phyloP scores from a whole-genome alignment of 106 monocot species.

The Dioscorea alata region DNA sequence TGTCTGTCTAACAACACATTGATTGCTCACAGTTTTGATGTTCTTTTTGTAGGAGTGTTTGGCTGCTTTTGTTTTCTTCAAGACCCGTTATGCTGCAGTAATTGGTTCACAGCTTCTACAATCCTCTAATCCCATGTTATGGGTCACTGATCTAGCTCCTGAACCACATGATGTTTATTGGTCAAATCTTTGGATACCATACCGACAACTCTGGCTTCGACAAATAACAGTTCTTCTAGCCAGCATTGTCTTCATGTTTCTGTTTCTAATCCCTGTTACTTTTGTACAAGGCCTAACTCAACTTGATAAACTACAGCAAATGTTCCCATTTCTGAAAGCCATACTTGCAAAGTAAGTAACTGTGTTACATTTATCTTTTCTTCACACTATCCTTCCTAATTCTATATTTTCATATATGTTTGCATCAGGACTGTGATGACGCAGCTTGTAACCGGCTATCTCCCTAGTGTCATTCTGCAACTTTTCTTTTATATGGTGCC shows the following conservation, averaged over 20 bases:
- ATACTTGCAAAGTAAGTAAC: slow-evolving; percentile 75
- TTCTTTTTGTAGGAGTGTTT: slow-evolving; percentile 53
- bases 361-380: neutral
- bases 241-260: slow-evolving; percentile 66
- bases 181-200: slow-evolving; percentile 98
- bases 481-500: slow-evolving; percentile 69
- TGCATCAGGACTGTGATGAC: slow-evolving; percentile 47
- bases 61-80: slow-evolving; percentile 94
- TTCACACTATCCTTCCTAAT: neutral
- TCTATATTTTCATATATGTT: neutral
- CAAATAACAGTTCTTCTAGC: slow-evolving; percentile 63
- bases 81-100: slow-evolving; percentile 78
- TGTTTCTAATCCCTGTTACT: slow-evolving; percentile 80
- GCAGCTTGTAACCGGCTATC: slow-evolving; percentile 80
- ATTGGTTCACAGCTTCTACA: slow-evolving; percentile 81
- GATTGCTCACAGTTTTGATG: no score
- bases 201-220: slow-evolving; percentile 82
- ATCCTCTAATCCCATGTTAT: slow-evolving; percentile 91
- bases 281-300: slow-evolving; percentile 87
- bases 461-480: slow-evolving; percentile 81
- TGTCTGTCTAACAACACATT: no score
- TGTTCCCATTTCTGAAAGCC: slow-evolving; percentile 66
- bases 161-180: slow-evolving; percentile 92
- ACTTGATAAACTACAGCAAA: slow-evolving; percentile 64
- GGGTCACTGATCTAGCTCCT: slow-evolving; percentile 88